Conservation (phyloP, 2,329 filamentous ascomycete species). For the Ceratocystis smalleyi region DNA sequence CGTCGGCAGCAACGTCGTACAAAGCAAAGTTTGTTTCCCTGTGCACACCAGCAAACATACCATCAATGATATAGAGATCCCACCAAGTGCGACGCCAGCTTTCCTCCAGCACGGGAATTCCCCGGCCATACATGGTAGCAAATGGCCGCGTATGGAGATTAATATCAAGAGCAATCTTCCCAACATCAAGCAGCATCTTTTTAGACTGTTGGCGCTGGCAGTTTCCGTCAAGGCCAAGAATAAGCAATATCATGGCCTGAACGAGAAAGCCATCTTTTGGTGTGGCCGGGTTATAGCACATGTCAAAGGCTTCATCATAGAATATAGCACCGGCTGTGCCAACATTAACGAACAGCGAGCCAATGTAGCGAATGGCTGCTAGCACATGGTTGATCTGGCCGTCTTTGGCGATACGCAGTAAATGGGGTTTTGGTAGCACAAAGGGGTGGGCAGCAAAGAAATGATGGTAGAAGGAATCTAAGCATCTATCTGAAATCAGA, state of each 20-base stretch:
- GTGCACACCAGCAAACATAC: slow-evolving; percentile 68
- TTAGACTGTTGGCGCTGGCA: slow-evolving; percentile 55
- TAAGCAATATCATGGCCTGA: slow-evolving; percentile 61
- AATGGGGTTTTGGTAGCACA: slow-evolving; percentile 36
- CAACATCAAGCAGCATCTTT: slow-evolving; percentile 50
- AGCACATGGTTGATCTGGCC: slow-evolving; percentile 34
- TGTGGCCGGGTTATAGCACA: slow-evolving; percentile 32
- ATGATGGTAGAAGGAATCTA: slow-evolving; percentile 43
- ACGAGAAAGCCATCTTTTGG: slow-evolving; percentile 47
- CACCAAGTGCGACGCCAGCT: slow-evolving; percentile 84
- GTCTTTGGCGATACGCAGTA: slow-evolving; percentile 35
- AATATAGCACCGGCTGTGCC: slow-evolving; percentile 33
- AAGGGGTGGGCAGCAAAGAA: slow-evolving; percentile 45
- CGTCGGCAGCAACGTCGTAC: slow-evolving; percentile 50
- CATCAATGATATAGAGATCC: slow-evolving; percentile 67
- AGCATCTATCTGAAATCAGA: slow-evolving; percentile 35
- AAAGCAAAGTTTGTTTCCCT: slow-evolving; percentile 54
- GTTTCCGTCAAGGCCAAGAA: slow-evolving; percentile 63
- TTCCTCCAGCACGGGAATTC: slow-evolving; percentile 58
- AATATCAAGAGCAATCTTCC: slow-evolving; percentile 58
- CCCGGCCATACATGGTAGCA: slow-evolving; percentile 46
- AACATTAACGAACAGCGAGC: slow-evolving; percentile 39
- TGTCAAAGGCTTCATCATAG: slow-evolving; percentile 42
- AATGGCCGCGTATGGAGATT: slow-evolving; percentile 58
- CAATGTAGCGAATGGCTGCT: slow-evolving; percentile 40